These are phyloP conservation scores for Cyberlindnera misumaiensis DNA, from an alignment of 805 yeast species.

Conservation along the genomic window DNA sequence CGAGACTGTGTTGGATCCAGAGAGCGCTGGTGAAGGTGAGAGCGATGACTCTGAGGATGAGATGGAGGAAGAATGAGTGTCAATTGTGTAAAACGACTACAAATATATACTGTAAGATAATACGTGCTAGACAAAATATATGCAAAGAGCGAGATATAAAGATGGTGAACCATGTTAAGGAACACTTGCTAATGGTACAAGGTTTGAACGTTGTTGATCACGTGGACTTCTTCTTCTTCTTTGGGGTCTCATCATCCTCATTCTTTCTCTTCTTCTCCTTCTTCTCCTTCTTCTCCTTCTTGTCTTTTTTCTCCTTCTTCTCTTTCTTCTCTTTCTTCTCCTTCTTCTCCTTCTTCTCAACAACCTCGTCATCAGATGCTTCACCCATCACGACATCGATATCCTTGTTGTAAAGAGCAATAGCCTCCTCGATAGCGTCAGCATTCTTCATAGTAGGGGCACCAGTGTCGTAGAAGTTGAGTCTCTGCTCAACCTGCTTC, in stretches of 20 bases:
- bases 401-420: slow-evolving; percentile 49
- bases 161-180: not conserved
- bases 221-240: slow-evolving; percentile 7
- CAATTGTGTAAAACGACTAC: not conserved
- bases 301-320: slow-evolving; percentile 45
- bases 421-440: slow-evolving; percentile 89
- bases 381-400: slow-evolving; percentile 38
- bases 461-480: slow-evolving; percentile 93
- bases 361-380: slow-evolving; percentile 30
- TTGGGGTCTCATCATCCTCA: slow-evolving; percentile 9
- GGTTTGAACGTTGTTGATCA: not conserved
- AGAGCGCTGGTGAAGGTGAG: slow-evolving; percentile 56
- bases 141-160: slow-evolving; percentile 1
- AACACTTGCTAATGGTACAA: slow-evolving; percentile 3
- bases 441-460: slow-evolving; percentile 94
- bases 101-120: not conserved
- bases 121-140: slow-evolving; percentile 1
- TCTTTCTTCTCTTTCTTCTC: slow-evolving; percentile 46
- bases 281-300: slow-evolving; percentile 37
- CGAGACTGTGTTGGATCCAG: slow-evolving; percentile 58
- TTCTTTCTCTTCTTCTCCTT: slow-evolving; percentile 10
- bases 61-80: slow-evolving; percentile 10
- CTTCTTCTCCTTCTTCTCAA: slow-evolving; percentile 32
- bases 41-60: slow-evolving; percentile 37
- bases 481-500: slow-evolving; percentile 96